These are phyloP conservation scores for Backusella sp. DNA, from an alignment of 192 early-diverging fungal species.

Conservation along the genomic window DNA sequence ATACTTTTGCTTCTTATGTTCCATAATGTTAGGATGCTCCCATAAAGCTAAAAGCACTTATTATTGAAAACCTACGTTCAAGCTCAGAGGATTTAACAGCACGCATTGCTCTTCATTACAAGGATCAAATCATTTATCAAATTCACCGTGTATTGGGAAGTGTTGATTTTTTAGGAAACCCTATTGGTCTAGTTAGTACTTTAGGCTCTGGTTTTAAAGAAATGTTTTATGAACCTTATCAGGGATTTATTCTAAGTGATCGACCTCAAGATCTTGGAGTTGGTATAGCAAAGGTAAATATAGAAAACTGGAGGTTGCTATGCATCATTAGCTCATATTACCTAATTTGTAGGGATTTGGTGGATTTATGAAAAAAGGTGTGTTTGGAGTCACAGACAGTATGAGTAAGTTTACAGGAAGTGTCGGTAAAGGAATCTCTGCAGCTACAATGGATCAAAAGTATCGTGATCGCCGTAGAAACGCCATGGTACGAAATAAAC, in stretches of 20 bases:
- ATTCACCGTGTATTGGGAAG: slow-evolving; percentile 72
- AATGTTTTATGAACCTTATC: slow-evolving; percentile 89
- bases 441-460: slow-evolving; percentile 80
- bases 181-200: slow-evolving; percentile 81
- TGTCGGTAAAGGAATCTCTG: slow-evolving; percentile 82
- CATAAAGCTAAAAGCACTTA: slow-evolving; percentile 73
- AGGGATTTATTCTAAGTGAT: slow-evolving; percentile 84
- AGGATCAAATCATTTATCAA: slow-evolving; percentile 74
- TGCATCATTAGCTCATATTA: not conserved
- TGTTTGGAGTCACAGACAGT: slow-evolving; percentile 85
- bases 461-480: slow-evolving; percentile 76
- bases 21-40: slow-evolving; percentile 63
- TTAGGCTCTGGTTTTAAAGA: slow-evolving; percentile 84
- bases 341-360: slow-evolving; percentile 45
- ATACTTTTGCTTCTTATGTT: not conserved
- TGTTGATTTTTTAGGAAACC: slow-evolving; percentile 85
- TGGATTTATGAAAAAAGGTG: slow-evolving; percentile 75
- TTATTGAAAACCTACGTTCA: slow-evolving; percentile 73
- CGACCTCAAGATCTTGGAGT: slow-evolving; percentile 84
- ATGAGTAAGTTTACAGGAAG: slow-evolving; percentile 85
- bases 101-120: slow-evolving; percentile 74
- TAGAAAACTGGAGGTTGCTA: not conserved
- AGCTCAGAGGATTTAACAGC: slow-evolving; percentile 61
- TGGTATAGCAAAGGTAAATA: slow-evolving; percentile 64
- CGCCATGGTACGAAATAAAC: slow-evolving; percentile 68